Conservation (phyloP, 345 rosid species). For the Eucalyptus curtisii region DNA sequence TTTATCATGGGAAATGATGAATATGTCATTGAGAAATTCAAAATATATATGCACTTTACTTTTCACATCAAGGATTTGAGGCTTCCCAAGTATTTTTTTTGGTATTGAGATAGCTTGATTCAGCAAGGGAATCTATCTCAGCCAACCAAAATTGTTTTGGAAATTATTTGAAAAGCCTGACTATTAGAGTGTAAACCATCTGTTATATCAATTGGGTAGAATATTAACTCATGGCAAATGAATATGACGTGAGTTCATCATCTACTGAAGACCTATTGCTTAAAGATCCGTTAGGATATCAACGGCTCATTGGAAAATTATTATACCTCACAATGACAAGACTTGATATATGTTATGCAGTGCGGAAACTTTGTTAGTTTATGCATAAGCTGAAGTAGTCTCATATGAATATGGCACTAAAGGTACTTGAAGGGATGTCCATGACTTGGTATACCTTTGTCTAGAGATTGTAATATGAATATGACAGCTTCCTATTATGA, state of each 20-base stretch:
- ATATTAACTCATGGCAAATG: not conserved
- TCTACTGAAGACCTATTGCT: not conserved
- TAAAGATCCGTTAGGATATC: not conserved
- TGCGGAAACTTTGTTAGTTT: not conserved
- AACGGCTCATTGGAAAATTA: too few species aligned
- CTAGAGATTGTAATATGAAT: not conserved
- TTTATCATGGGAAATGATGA: not conserved
- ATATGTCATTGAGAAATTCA: too few species aligned
- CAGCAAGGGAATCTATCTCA: fast-evolving
- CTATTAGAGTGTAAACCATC: too few species aligned
- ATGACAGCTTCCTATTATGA: not conserved
- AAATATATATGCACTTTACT: not conserved
- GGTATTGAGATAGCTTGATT: not conserved
- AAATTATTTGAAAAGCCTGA: too few species aligned
- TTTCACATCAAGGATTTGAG: too few species aligned
- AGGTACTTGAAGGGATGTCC: not conserved
- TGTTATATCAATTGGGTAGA: too few species aligned
- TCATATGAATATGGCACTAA: not conserved
- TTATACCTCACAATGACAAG: not conserved
- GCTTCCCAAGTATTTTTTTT: not conserved
- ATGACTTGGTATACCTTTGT: not conserved
- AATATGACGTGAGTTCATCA: not conserved
- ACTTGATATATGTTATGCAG: too few species aligned
- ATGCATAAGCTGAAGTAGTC: not conserved
- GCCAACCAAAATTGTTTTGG: too few species aligned